Evolutionary conservation across 2,329 filamentous ascomycete genomes (phyloP).

Genomic region (Keithomyces neogunnii): DNA sequence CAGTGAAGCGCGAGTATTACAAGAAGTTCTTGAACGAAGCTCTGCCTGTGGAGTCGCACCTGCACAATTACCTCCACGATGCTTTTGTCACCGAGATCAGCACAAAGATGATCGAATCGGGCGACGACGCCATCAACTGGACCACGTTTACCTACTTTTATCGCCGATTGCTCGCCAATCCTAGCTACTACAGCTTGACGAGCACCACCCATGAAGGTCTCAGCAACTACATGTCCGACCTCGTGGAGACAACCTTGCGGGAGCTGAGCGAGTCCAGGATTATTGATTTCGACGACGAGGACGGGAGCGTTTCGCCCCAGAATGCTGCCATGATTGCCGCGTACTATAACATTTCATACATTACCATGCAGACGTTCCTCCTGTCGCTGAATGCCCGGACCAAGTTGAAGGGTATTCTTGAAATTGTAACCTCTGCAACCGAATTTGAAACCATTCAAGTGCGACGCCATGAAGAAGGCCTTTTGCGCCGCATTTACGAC

Average conservation of each 20-base stretch:
- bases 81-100: constrained; percentile 96
- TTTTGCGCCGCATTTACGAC: constrained; percentile 88
- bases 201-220: constrained; percentile 86
- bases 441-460: constrained; percentile 96
- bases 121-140: constrained; percentile 97
- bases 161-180: constrained; percentile 85
- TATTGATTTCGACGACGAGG: constrained; percentile 89
- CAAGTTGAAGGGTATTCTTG: constrained; percentile 92
- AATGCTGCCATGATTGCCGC: constrained; percentile 97
- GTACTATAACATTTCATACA: constrained; percentile 99
- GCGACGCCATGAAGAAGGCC: constrained; percentile 79
- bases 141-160: constrained; percentile 99
- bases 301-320: constrained; percentile 79
- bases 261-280: constrained; percentile 90
- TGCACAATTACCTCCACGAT: constrained; percentile 87
- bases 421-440: constrained; percentile 93
- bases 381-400: constrained; percentile 81
- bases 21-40: constrained; percentile 98
- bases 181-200: constrained; percentile 87
- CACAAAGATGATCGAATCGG: constrained; percentile 89
- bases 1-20: constrained; percentile 94
- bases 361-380: constrained; percentile 98
- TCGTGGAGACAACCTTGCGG: constrained; percentile 87
- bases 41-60: constrained; percentile 86
- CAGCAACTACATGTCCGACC: constrained; percentile 88